Percentiles rank a stretch among this genome's conserved stretches.
These are phyloP conservation scores for Sanghuangporus weigelae DNA, from an alignment of 1,284 basidiomycete species.

Conservation along the genomic window DNA sequence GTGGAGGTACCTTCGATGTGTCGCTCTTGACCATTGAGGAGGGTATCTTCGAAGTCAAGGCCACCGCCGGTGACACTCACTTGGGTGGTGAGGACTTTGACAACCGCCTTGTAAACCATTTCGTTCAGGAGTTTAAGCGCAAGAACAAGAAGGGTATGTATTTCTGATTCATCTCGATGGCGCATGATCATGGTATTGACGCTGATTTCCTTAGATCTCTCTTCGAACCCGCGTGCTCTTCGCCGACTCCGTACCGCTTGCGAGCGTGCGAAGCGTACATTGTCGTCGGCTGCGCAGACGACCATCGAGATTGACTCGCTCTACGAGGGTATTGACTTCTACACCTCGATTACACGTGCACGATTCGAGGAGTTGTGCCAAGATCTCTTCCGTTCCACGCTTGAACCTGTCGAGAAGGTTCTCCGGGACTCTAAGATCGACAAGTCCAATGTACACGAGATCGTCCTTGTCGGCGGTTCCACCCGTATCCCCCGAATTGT, in stretches of 20 bases:
- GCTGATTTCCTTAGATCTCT: constrained; percentile 55
- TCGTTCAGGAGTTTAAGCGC: constrained; percentile 97
- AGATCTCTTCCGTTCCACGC: constrained; percentile 94
- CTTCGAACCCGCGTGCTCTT: constrained; percentile 90
- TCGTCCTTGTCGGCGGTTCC: constrained; percentile 96
- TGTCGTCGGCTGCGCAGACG: constrained; percentile 95
- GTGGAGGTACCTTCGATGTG: constrained; percentile 99
- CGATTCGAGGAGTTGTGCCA: constrained; percentile 99
- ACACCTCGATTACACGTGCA: constrained; percentile 96
- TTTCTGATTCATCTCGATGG: constrained; percentile 25
- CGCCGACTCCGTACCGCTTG: constrained; percentile 97
- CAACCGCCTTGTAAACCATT: constrained; percentile 97
- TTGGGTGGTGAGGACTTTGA: constrained; percentile 99
- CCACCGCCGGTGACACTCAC: constrained; percentile 98
- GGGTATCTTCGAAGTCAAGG: constrained; percentile 99
- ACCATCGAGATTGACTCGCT: constrained; percentile 98
- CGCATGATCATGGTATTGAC: constrained; percentile 20
- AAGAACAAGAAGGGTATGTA: constrained; percentile 92
- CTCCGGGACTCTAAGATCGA: constrained; percentile 98
- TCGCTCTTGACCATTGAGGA: constrained; percentile 97
- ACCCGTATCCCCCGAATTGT: constrained; percentile 98
- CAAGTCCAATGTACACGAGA: constrained; percentile 93
- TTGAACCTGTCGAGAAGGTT: constrained; percentile 98
- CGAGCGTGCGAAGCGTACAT: constrained; percentile 98
- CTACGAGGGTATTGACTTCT: constrained; percentile 98